Conservation (phyloP, 2,329 filamentous ascomycete species). For the Colletotrichum sp. region DNA sequence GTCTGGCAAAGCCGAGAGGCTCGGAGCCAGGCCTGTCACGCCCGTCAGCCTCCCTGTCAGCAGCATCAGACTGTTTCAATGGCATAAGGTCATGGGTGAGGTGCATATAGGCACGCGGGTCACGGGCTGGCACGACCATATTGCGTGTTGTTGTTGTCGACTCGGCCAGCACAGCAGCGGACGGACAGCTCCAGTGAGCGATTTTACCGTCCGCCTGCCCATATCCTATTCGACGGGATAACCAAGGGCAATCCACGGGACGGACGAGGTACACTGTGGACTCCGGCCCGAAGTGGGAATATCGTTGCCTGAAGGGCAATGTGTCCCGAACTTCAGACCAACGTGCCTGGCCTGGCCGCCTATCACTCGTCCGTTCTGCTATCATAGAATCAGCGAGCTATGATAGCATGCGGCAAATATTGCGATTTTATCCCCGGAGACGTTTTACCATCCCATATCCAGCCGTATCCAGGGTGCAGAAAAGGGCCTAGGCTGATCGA, state of each 20-base stretch:
- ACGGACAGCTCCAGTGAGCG: background rate
- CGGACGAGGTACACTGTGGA: background rate
- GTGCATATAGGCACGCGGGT: background rate
- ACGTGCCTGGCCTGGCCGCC: background rate
- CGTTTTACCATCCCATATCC: background rate
- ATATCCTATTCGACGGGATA: background rate
- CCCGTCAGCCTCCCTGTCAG: background rate
- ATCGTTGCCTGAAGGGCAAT: slow-evolving; percentile 1
- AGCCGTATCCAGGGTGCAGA: background rate
- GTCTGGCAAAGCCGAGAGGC: background rate
- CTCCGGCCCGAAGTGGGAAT: background rate
- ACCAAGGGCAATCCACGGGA: background rate
- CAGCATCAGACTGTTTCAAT: background rate
- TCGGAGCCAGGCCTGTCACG: background rate
- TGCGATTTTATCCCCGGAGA: background rate
- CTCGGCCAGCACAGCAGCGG: background rate
- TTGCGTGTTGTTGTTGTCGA: background rate
- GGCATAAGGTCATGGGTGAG: background rate
- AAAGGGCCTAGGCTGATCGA: background rate
- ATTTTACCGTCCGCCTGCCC: background rate
- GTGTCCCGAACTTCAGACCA: background rate
- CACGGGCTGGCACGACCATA: background rate
- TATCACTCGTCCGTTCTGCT: background rate
- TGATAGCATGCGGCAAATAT: background rate
- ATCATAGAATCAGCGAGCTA: background rate